These are phyloP conservation scores for Citrullus amarus DNA, from an alignment of 306 rosid genomes.

Conservation along the genomic window DNA sequence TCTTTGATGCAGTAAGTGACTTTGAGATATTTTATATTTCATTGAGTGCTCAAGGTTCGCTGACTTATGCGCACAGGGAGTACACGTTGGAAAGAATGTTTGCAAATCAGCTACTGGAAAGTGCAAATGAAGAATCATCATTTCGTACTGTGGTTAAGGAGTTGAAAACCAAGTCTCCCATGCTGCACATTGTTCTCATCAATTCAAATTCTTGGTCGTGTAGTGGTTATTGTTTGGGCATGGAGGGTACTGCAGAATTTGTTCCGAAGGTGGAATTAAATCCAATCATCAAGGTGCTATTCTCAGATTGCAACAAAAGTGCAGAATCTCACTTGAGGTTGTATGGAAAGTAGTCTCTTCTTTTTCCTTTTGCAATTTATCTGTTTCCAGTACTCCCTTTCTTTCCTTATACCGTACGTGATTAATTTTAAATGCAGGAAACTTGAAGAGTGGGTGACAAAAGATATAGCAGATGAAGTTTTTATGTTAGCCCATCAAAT, in stretches of 20 bases:
- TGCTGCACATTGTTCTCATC: conserved; percentile 55
- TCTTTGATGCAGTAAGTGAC: not conserved
- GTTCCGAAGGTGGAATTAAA: conserved; percentile 36
- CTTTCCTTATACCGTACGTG: not conserved
- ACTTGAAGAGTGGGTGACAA: conserved; percentile 57
- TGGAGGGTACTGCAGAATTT: conserved; percentile 19
- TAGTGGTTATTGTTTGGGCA: conserved; percentile 36
- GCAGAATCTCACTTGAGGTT: conserved; percentile 59
- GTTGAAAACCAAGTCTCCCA: conserved; percentile 43
- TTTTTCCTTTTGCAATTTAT: not conserved
- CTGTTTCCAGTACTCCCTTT: not conserved
- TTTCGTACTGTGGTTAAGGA: conserved; percentile 75
- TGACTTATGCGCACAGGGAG: conserved; percentile 33
- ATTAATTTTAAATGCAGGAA: conserved; percentile 39
- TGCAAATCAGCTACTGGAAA: conserved; percentile 54
- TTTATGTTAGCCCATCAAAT: conserved; percentile 60
- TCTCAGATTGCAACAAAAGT: conserved; percentile 33
- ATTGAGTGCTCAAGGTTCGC: not conserved
- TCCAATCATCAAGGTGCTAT: conserved; percentile 65
- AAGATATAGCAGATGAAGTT: conserved; percentile 58
- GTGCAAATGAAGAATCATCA: conserved; percentile 68
- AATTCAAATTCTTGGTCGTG: conserved; percentile 69
- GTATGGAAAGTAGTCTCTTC: not conserved
- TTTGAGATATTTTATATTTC: not conserved
- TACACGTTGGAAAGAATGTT: conserved; percentile 73